Base-by-base conservation (phyloP, 148 eudicot species). In the Diospyros kaki region DNA sequence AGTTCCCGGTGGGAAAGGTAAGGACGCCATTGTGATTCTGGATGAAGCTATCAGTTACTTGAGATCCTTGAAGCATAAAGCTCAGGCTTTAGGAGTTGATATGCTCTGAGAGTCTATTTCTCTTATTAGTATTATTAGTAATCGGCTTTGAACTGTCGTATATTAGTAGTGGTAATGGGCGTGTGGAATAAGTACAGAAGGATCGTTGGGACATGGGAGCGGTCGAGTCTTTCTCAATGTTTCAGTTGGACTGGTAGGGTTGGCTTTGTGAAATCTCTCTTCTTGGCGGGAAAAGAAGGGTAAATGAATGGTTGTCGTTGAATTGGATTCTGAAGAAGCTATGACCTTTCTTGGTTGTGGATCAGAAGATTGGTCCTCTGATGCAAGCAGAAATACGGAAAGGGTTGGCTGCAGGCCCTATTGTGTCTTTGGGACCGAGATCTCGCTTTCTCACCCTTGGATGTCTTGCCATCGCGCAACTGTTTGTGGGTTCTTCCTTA, bases 41-140 rank as follows among this genome's bases (percentile, higher is more conserved):
- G 97, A 95, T 71, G 97, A 95, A 83, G 92, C 98, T 60, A 90
- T 95, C 45, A 51, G 75, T 50, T 92, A 90, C 73, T 81, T 95
- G 77, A 82, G 58, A 78, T 81, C 87, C 73, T 81, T 95, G 79
- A 92, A 86, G 77, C 77, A 60, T 72, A 79, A 88, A 77, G 97
- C 94, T 71, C 76, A 68, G 76, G 79, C 83, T 74, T 58, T 90
- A 44, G 90, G 90, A 17, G 89, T 89, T 73, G 86, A 90, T 45
- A 41, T 77, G 13, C 66, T 83, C 56, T 90, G 76, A 85, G 44
- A 71, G 17, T 46, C 50, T 60, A 13, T 5, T 18, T 8, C 15
- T 73, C 7, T 73, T 61, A 9, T 64, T 28, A 11, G 14, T 62
- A 51, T 17, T 9, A 1, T 56, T 53, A 56, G 54, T 52, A n/a